phyloP scores from a whole-genome alignment of 2,329 filamentous ascomycete genomes.

The Nemania sp. region DNA sequence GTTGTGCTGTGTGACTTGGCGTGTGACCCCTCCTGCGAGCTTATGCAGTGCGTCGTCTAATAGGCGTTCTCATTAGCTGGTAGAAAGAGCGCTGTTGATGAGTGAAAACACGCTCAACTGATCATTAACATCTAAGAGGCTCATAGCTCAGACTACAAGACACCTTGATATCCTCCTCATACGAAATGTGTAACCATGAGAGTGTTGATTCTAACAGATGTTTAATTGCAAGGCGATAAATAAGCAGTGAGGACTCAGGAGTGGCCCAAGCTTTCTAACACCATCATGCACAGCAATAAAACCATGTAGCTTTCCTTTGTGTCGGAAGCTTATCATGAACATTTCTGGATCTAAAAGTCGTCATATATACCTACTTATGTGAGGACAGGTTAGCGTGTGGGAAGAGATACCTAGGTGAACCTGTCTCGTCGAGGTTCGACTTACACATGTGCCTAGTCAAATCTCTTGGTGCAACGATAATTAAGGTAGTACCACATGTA shows the following conservation, averaged over 20 bases:
- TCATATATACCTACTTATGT: background rate
- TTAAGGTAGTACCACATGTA: background rate
- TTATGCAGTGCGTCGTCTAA: background rate
- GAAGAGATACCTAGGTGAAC: background rate
- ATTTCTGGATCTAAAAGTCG: background rate
- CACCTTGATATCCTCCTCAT: background rate
- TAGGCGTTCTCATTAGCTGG: background rate
- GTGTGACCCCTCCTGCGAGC: conserved; percentile 26
- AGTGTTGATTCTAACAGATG: too few species aligned
- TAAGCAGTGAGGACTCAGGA: too few species aligned
- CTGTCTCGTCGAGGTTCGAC: background rate
- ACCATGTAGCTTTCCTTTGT: background rate
- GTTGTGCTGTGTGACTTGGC: conserved; percentile 25
- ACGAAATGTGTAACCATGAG: too few species aligned
- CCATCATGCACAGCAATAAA: background rate
- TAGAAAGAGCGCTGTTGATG: background rate
- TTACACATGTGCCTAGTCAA: background rate
- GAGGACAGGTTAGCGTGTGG: background rate
- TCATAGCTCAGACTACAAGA: background rate
- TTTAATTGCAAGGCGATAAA: too few species aligned
- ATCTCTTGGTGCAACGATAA: background rate
- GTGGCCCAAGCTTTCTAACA: too few species aligned
- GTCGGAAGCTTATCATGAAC: background rate
- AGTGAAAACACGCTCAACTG: background rate
- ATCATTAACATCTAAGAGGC: background rate